Percentiles rank a stretch among this genome's conserved stretches.
These are phyloP conservation scores for Acanthamoeba healyi DNA, from an alignment of 208 protist species.

Conservation along the genomic window DNA sequence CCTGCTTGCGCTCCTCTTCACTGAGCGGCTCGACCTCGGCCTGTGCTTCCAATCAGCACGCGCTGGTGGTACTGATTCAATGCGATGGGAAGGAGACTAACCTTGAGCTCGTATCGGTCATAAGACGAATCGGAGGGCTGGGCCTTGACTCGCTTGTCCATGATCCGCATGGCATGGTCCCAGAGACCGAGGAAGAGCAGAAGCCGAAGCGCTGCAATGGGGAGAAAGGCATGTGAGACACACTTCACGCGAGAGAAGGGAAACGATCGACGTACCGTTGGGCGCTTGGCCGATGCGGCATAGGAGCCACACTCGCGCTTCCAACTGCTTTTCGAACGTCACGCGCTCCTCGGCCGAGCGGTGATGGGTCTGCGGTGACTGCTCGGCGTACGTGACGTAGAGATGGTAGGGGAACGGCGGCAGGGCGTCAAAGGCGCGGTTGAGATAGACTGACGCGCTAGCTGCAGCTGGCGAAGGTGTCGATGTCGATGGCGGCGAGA, in stretches of 20 bases:
- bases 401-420: constrained; percentile 54
- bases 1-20: constrained; percentile 40
- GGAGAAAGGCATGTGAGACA: neutral
- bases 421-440: neutral
- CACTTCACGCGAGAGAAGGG: neutral
- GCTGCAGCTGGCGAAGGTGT: neutral
- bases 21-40: too few relatives aligned
- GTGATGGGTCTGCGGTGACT: neutral
- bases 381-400: neutral
- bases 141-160: constrained; percentile 19
- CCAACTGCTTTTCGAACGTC: neutral
- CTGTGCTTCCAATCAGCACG: neutral
- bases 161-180: constrained; percentile 47
- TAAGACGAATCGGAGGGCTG: neutral
- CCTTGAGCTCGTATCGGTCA: neutral
- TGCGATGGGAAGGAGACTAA: neutral
- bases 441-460: neutral
- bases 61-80: neutral
- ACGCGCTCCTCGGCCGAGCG: neutral
- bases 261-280: constrained; percentile 37
- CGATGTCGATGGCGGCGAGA: neutral
- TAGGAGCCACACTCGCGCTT: constrained; percentile 58
- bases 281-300: constrained; percentile 33
- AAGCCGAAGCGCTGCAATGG: neutral
- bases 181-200: constrained; percentile 32